A percentile compares a stretch with the other conserved stretches of the same genome.
These are phyloP conservation scores for Lepidium africanum DNA, from an alignment of 345 rosid species.

Conservation along the genomic window DNA sequence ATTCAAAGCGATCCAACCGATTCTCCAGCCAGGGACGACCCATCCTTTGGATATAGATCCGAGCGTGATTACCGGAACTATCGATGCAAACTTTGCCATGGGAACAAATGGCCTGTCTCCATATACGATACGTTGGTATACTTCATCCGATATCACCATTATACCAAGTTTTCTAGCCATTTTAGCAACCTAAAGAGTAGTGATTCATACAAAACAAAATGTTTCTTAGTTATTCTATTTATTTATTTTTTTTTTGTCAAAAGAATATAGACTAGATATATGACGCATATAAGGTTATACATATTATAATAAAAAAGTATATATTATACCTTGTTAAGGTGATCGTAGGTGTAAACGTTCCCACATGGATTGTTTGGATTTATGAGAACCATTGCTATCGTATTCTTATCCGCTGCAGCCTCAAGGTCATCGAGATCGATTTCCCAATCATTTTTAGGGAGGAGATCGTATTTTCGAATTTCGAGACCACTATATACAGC, in stretches of 20 bases:
- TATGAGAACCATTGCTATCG: constrained; percentile 40
- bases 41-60: constrained; percentile 55
- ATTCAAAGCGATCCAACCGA: constrained; percentile 38
- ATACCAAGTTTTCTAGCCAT: constrained; percentile 39
- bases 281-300: too few species aligned
- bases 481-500: constrained; percentile 12
- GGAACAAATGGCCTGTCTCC: constrained; percentile 38
- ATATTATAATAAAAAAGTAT: too few species aligned
- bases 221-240: too few species aligned
- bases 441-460: constrained; percentile 39
- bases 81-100: constrained; percentile 36
- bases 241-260: too few species aligned
- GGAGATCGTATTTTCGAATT: constrained; percentile 37
- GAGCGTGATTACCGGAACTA: constrained; percentile 37
- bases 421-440: constrained; percentile 38
- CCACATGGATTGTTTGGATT: constrained; percentile 27
- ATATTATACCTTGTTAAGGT: constrained; percentile 23
- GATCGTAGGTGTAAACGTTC: constrained; percentile 26
- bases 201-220: too few species aligned
- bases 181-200: constrained; percentile 34
- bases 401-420: constrained; percentile 43
- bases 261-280: too few species aligned
- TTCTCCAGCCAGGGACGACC: constrained; percentile 49
- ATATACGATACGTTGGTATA: constrained; percentile 30
- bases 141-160: constrained; percentile 46